Base-by-base conservation (phyloP, 148 eudicot species). In the Fagopyrum homotropicum region DNA sequence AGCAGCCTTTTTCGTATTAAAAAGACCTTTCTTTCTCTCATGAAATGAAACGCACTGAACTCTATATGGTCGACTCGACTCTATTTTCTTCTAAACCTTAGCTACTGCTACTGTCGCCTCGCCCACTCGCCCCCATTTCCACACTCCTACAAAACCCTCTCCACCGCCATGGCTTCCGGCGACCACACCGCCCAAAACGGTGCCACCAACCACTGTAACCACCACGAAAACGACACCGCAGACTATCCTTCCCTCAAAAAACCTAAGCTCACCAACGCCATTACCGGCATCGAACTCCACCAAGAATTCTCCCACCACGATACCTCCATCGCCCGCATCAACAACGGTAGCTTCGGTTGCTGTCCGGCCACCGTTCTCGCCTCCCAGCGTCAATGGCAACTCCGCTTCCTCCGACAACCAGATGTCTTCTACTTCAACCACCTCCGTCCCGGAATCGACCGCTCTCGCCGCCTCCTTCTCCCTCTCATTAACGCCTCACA, bases 321-420 rank as follows among this genome's bases (percentile, higher is more conserved):
- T 77, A 56, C 80, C 3, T 17, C 81, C 69, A 72, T 84, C 22
- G 90, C 98, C 9, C 90, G 98, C 15, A 85, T 94, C 81, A 94
- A 91, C 83, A 94, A 94, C 79, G 98, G 98, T 59, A 91, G 97
- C 75, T 94, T 94, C 81, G 97, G 98, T 0, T 89, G 89, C 68
- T 89, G 95, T 75, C 97, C 98, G 0, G 72, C 84, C 49, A 14
- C 89, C 74, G 70, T 94, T 72, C 75, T 89, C 78, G 83, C 85
- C 43, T 89, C 93, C 9, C 97, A 94, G 51, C 82, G 81, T 1
- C 60, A 55, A 0, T 84, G 86, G 83, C 98, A 90, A 84, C 86
- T 87, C 59, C 83, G 56, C 15, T 91, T 75, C 66, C 91, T 91
- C 69, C 78, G 77, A 15, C 97, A 93, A 54, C 98, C 98, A 17